phyloP scores from a whole-genome alignment of 1,284 basidiomycete species.

The Peniophora sp. region DNA sequence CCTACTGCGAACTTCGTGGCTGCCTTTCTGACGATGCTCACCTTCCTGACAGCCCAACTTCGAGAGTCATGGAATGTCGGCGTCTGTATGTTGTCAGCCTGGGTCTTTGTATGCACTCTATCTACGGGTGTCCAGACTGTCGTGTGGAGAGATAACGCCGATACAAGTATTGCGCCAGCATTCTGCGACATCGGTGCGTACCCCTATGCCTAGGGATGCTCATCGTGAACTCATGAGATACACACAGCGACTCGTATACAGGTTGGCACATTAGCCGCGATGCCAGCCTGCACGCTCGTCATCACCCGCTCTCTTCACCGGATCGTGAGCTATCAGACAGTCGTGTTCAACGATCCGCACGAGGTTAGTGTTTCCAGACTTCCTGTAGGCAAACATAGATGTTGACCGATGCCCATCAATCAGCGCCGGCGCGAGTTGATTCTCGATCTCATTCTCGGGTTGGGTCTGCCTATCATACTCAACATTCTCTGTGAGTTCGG shows the following conservation, averaged over 20 bases:
- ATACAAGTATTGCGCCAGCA: background rate
- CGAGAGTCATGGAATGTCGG: background rate
- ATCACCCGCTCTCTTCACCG: background rate
- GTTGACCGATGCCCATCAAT: background rate
- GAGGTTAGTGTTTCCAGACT: background rate
- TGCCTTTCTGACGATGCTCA: background rate
- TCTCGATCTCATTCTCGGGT: background rate
- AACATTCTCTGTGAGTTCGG: background rate
- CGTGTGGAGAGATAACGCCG: background rate
- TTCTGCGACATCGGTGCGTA: background rate
- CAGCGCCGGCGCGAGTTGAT: background rate
- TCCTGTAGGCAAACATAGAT: background rate
- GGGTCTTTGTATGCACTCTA: background rate
- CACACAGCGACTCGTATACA: background rate
- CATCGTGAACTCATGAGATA: background rate
- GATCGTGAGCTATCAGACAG: background rate
- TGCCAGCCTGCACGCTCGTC: background rate
- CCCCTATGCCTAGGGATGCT: no score
- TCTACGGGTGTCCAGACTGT: background rate
- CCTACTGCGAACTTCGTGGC: background rate
- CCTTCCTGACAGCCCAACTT: background rate
- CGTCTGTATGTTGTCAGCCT: background rate
- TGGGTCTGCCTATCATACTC: background rate
- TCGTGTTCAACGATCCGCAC: background rate
- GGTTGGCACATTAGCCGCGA: background rate